Evolutionary conservation across 495 filamentous ascomycete species (phyloP), one percentile per base, ranked within the genome.

Genomic region (Aspergillus leporis): DNA sequence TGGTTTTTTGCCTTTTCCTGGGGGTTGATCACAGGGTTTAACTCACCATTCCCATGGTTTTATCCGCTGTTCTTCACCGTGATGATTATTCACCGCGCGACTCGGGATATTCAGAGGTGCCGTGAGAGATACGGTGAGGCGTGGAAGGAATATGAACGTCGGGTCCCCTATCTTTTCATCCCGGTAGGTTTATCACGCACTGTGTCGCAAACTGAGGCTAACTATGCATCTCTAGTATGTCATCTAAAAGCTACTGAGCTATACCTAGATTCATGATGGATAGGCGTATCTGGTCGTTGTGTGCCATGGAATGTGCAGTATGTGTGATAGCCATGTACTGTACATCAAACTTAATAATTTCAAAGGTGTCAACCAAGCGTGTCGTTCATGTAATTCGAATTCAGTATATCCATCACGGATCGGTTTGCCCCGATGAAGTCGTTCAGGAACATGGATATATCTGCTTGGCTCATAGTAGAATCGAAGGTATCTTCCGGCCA

Each of bases 91-190:
- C 94, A 98, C 73, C 89, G 93, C 28, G 86, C 90, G 12, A 80
- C 72, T 64, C 81, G 93, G 43, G 93, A 98, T 74, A 91, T 93
- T 56, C 76, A 86, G 63, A 78, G 87, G 50, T 98, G 93, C 74
- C 80, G 85, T 38, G 76, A 78, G 63, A 95, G 91, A 78, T 98
- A 98, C 74, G 93, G 94, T 9, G 87, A 90, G 34, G 88, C 90
- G 34, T 98, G 93, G 93, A 74, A 76, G 50, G 88, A 96, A 79
- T 98, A 97, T 73, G 88, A 91, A 79, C 82, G 80, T 69, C 80
- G 78, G 62, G 91, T 96, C 45, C 93, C 93, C 28, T 96, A 92
- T 74, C 73, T 97, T 56, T 97, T 97, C 65, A 96, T 98, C 81
- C 93, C 93, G 61, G 92, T 96, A 74, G 81, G 92, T 87, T n/a